These are phyloP conservation scores for Boletus hoseneyae DNA, from an alignment of 1,284 basidiomycete species.

Conservation along the genomic window DNA sequence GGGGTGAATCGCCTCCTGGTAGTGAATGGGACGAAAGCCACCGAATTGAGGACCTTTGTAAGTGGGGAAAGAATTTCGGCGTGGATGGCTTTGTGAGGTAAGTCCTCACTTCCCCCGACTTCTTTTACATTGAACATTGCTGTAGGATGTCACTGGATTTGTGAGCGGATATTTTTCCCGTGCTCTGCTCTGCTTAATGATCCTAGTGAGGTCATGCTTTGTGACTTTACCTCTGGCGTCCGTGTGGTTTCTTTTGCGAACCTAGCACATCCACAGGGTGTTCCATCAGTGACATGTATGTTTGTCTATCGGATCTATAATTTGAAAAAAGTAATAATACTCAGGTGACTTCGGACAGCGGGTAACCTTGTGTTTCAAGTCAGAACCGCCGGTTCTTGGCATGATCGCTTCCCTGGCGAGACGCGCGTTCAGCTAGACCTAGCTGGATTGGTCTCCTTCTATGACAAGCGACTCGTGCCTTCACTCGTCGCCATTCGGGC, in stretches of 20 bases:
- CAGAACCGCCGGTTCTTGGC: conserved; percentile 29
- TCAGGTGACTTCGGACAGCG: not conserved
- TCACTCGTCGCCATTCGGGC: conserved; percentile 27
- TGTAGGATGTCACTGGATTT: conserved; percentile 46
- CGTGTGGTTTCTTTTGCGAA: conserved; percentile 23
- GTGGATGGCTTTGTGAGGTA: conserved; percentile 42
- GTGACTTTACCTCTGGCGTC: conserved; percentile 42
- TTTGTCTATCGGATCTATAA: conserved; percentile 1
- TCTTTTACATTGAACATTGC: not conserved
- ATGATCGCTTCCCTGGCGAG: conserved; percentile 33
- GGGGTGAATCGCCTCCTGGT: conserved; percentile 28
- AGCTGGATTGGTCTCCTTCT: conserved; percentile 22
- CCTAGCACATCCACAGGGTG: not conserved
- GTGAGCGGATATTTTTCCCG: conserved; percentile 27
- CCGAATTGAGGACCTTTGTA: conserved; percentile 35
- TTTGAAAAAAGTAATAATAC: too few species aligned
- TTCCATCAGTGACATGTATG: not conserved
- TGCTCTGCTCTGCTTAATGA: conserved; percentile 6
- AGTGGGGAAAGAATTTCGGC: conserved; percentile 35
- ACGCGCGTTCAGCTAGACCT: conserved; percentile 33
- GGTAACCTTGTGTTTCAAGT: conserved; percentile 4
- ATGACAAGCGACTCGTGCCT: conserved; percentile 9
- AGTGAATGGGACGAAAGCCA: conserved; percentile 25
- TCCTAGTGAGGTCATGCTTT: conserved; percentile 24
- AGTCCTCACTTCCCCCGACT: not conserved